Conservation (phyloP, 352 stramenopile genomes). For the Plasmopara muralis region DNA sequence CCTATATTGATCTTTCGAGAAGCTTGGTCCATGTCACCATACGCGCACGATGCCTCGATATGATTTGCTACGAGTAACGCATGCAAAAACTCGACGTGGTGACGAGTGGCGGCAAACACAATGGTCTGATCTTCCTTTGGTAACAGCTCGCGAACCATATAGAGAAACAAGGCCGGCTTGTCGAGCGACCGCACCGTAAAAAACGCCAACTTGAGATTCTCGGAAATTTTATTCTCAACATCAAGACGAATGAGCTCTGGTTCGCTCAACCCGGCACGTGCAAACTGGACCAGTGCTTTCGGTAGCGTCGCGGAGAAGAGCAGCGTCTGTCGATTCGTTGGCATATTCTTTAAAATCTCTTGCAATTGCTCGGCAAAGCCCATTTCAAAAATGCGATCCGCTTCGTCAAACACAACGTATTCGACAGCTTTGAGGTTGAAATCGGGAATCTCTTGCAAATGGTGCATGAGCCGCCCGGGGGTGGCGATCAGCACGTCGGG, state of each 20-base stretch:
- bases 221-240: conserved; percentile 96
- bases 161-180: conserved; percentile 94
- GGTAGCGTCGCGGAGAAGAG: conserved; percentile 97
- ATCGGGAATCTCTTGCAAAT: conserved; percentile 90
- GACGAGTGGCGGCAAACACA: conserved; percentile 96
- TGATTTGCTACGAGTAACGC: conserved; percentile 82
- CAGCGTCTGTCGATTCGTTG: conserved; percentile 81
- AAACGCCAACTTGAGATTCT: conserved; percentile 97
- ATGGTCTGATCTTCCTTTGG: conserved; percentile 91
- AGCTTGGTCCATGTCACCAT: conserved; percentile 93
- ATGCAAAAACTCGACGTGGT: conserved; percentile 98
- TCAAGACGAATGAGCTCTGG: conserved; percentile 97
- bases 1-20: conserved; percentile 87
- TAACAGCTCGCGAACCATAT: conserved; percentile 94
- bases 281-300: conserved; percentile 97
- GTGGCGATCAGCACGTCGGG: conserved; percentile 94
- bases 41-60: conserved; percentile 86
- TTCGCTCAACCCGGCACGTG: conserved; percentile 95
- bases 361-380: conserved; percentile 97
- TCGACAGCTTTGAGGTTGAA: conserved; percentile 91
- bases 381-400: conserved; percentile 99
- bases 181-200: conserved; percentile 93
- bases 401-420: conserved; percentile 97
- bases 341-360: conserved; percentile 90
- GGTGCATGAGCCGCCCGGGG: conserved; percentile 91